Evolutionary conservation across 1,284 basidiomycete genomes (phyloP), one percentile per base, ranked within the genome.

Genomic region (Xanthoconium separans): DNA sequence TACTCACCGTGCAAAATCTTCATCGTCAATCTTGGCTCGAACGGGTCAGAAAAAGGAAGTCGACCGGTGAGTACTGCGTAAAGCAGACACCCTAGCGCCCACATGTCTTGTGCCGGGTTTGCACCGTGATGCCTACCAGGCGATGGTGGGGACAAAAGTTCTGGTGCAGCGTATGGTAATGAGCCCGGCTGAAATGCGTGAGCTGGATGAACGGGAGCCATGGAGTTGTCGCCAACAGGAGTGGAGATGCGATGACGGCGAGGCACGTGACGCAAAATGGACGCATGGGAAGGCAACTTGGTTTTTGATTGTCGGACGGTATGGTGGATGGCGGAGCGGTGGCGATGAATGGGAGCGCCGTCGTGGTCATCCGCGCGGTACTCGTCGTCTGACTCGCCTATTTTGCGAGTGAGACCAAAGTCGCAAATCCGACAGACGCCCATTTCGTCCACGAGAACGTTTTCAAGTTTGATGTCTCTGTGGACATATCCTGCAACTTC

Each of bases 401-500:
- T 83, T 56, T 74, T 77, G 64, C 78, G 77, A 27, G 91, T 79
- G 74, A 95, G 80, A 48, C 93, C 93, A 72, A 95, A 95, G 72
- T 95, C 93, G 44, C 79, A 77, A 37, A 95, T 89, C 66, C 84
- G 83, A 74, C 89, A 91, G 34, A 84, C 79, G 48, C 91, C 92
- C 70, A 82, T 81, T 64, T 90, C 85, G 70, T 95, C 93, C 53
- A 95, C 86, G 49, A 99, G 81, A 45, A 98, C 87, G 74, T 99
- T 99, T 75, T 98, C 96, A 53, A 98, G 83, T 75, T 99, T 99
- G 71, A 99, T 78, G 73, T 99, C 95, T 60, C 93, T 84, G 74
- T 98, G 95, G 50, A 95, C 86, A 60, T 91, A 82, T 16, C 80
- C 75, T 24, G 85, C 88, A 45, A 83, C 81, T 58, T 89, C 84